Conservation (phyloP, 108 stramenopile genomes). For the Nannochloropsis granulata region DNA sequence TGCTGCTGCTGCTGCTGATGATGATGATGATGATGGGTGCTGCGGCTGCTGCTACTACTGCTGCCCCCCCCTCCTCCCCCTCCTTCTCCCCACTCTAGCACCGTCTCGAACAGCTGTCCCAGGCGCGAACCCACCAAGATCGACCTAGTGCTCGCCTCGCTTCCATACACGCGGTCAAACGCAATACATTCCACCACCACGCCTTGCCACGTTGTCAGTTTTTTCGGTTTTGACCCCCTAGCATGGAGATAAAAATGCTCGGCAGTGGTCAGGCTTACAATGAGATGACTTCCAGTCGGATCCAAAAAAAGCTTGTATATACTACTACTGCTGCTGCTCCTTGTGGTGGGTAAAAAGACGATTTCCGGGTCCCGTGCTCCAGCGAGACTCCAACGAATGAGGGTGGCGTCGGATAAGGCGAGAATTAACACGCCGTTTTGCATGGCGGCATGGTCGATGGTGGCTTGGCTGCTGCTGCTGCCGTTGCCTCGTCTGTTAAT, state of each 20-base stretch:
- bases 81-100: neutral
- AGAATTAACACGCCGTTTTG: neutral
- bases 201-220: constrained; percentile 15
- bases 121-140: neutral
- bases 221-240: neutral
- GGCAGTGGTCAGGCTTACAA: constrained; percentile 8
- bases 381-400: neutral
- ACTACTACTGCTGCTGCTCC: constrained; percentile 7
- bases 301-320: constrained; percentile 25
- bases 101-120: neutral
- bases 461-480: neutral
- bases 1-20: neutral
- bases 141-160: neutral
- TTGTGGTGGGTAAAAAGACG: neutral
- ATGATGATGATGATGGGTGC: neutral
- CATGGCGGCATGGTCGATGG: neutral
- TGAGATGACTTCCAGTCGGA: constrained; percentile 19
- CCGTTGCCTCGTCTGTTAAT: neutral
- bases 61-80: neutral
- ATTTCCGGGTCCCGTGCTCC: neutral
- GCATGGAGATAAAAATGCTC: constrained; percentile 23
- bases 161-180: constrained; percentile 12
- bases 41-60: neutral
- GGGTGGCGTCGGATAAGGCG: neutral
- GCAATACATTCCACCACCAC: constrained; percentile 9